A percentile compares a stretch with the other conserved stretches of the same genome.
Evolutionary conservation across 2,329 filamentous ascomycete species (phyloP).

Genomic region (Thermoascus crustaceus): DNA sequence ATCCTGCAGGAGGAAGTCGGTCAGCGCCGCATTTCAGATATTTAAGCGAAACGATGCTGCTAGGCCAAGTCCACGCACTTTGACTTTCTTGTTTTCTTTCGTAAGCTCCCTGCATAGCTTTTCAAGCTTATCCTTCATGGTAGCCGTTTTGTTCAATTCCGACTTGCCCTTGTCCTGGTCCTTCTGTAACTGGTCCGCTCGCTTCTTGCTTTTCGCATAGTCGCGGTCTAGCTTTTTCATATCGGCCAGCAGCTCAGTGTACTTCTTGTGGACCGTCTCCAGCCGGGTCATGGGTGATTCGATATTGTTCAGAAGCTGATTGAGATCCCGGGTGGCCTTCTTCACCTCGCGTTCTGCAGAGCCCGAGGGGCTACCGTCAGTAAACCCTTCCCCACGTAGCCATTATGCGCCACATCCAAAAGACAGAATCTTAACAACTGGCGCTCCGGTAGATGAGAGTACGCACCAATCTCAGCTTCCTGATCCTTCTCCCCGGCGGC

Average conservation of each 20-base stretch:
- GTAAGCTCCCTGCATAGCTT: constrained; percentile 92
- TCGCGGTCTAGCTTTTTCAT: constrained; percentile 96
- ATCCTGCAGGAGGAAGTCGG: constrained; percentile 46
- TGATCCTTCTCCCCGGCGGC: constrained; percentile 90
- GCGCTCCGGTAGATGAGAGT: too few species aligned
- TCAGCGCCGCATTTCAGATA: constrained; percentile 10
- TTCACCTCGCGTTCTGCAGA: constrained; percentile 78
- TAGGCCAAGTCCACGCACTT: constrained; percentile 49
- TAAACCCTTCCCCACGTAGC: constrained; percentile 1
- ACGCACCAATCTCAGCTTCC: constrained; percentile 87
- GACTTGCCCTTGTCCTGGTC: constrained; percentile 85
- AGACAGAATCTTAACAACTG: not conserved
- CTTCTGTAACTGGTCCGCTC: constrained; percentile 87
- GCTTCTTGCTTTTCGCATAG: constrained; percentile 91
- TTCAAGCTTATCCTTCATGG: constrained; percentile 91
- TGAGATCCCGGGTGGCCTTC: constrained; percentile 84
- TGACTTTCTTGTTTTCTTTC: constrained; percentile 96
- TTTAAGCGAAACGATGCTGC: not conserved
- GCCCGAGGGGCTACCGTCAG: not conserved
- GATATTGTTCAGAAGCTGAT: constrained; percentile 74
- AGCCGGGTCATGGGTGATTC: constrained; percentile 89
- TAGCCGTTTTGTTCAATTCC: constrained; percentile 82
- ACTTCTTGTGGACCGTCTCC: constrained; percentile 81
- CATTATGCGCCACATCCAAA: not conserved
- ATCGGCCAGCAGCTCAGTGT: constrained; percentile 81